Conservation (phyloP, 345 rosid genomes). For the Dovyalis caffra region DNA sequence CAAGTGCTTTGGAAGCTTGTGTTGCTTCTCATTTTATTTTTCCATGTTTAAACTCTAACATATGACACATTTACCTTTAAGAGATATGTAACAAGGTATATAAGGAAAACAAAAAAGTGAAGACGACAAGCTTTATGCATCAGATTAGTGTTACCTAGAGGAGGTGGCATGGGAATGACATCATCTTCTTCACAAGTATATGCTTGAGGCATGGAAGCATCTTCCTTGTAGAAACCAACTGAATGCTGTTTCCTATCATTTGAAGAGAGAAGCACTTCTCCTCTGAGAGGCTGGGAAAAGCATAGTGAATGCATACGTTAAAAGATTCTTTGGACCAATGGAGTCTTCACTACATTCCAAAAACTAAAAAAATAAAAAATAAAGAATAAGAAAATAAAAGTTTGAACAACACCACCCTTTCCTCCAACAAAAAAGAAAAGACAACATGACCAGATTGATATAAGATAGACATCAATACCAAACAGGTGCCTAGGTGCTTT, state of each 20-base stretch:
- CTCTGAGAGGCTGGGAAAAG: slow-evolving; percentile 31
- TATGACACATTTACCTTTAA: neutral
- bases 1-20: too few species aligned
- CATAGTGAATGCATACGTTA: neutral
- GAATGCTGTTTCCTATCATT: slow-evolving; percentile 17
- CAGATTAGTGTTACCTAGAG: slow-evolving; percentile 43
- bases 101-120: neutral
- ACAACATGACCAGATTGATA: too few species aligned
- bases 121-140: neutral
- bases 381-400: too few species aligned
- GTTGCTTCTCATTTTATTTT: neutral
- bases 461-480: too few species aligned
- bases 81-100: neutral
- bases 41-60: neutral
- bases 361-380: too few species aligned
- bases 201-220: slow-evolving; percentile 15
- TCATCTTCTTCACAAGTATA: slow-evolving; percentile 18
- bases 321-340: neutral
- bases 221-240: slow-evolving; percentile 14
- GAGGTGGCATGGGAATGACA: slow-evolving; percentile 57
- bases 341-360: neutral
- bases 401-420: too few species aligned
- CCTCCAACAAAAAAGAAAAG: too few species aligned
- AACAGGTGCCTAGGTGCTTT: too few species aligned
- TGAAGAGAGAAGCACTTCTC: slow-evolving; percentile 6